Conservation (phyloP, 768 basidiomycete species). For the Termitomyces sp. region DNA sequence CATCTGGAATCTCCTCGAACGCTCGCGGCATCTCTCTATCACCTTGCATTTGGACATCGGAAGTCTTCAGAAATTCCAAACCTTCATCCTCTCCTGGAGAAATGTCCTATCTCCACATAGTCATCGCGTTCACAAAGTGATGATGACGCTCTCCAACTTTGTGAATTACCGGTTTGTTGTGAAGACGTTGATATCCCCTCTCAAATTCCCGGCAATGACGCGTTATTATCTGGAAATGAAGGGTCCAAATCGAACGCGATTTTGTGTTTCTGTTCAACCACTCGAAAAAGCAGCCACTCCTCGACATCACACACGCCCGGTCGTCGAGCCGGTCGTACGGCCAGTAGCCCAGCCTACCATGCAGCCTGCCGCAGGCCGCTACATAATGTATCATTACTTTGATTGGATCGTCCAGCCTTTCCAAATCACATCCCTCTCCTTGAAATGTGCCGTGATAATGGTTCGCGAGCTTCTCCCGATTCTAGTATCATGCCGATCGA, state of each 20-base stretch:
- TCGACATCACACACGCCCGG: neutral
- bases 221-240: conserved; percentile 10
- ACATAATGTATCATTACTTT: neutral
- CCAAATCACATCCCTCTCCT: conserved; percentile 12
- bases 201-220: conserved; percentile 1
- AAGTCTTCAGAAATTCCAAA: neutral
- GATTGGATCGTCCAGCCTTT: conserved; percentile 12
- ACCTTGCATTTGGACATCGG: conserved; percentile 8
- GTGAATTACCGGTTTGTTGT: conserved; percentile 1
- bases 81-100: neutral
- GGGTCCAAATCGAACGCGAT: conserved; percentile 3
- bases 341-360: neutral
- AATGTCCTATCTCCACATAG: neutral
- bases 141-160: neutral
- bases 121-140: conserved; percentile 7
- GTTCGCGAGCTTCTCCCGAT: conserved; percentile 10
- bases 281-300: neutral
- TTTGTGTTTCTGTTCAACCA: conserved; percentile 4
- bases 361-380: neutral
- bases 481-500: conserved; percentile 12
- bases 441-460: conserved; percentile 10
- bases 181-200: neutral
- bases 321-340: neutral
- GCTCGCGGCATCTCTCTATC: conserved; percentile 9
- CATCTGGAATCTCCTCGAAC: conserved; percentile 9